Base-by-base conservation (phyloP, 257 asterid species). In the Jacaranda mimosifolia region DNA sequence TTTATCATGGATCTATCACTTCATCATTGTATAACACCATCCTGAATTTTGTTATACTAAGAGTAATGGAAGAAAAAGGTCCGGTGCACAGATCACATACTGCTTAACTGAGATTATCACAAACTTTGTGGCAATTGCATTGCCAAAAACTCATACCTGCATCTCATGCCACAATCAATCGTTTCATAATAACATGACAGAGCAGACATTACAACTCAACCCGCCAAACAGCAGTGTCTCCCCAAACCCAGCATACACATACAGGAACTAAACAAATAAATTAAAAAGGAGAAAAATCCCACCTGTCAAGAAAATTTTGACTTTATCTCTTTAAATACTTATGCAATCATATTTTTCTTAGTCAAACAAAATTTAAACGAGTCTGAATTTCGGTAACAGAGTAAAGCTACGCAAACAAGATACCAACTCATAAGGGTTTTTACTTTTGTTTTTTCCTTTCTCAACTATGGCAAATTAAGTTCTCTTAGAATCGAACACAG, bases 351-450 rank as follows among this genome's bases (percentile, higher is more conserved):
- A 51, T 12, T n/a, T 74, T 15, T 13, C 52, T 53, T 3, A 12
- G 13, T 9, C 59, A 21, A 39, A 17, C 4, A 21, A 63, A 55
- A 56, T 12, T 15, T 19, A 51, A 77, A 40, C 42, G 19, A 71
- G 11, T 43, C 35, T 49, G 3, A 49, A 11, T 26, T 14, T 18
- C 53, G 9, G n/a, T 48, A 26, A 38, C 66, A 67, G 48, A 62
- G 70, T 65, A 63, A 75, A 3, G 49, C 62, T 32, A 38, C 62
- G 52, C 70, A 81, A 60, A 81, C 14, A 43, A 39, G n/a, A 62
- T 51, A 45, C 15, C 40, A 3, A 17, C 63, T 9, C 35, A 38
- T 11, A 38, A 63, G 59, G 60, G 52, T 38, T 49, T 15, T 26
- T 26, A 26, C 32, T 26, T 26, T 2, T 21, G 17, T 46, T 18